phyloP scores from a whole-genome alignment of 805 yeast species.

The Metschnikowia orientalis region DNA sequence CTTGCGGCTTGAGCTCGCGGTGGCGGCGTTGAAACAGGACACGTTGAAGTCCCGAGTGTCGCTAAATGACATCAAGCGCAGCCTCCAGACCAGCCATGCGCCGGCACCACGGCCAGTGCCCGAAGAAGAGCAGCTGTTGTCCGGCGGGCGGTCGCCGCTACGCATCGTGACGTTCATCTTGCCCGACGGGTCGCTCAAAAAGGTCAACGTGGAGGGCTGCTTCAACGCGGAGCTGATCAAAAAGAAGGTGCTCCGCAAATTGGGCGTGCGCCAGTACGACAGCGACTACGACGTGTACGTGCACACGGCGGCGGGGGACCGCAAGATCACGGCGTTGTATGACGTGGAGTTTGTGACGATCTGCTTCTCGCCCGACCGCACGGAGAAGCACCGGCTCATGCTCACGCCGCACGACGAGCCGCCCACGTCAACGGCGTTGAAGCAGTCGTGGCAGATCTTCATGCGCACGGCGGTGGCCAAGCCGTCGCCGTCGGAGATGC shows the following conservation, averaged over 20 bases:
- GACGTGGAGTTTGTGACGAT: slow-evolving; percentile 81
- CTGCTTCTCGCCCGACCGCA: slow-evolving; percentile 69
- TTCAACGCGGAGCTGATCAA: slow-evolving; percentile 77
- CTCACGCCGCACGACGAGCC: slow-evolving; percentile 59
- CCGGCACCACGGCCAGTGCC: slow-evolving; percentile 2
- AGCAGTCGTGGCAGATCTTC: slow-evolving; percentile 47
- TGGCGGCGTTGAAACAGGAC: slow-evolving; percentile 39
- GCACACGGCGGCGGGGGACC: slow-evolving; percentile 28
- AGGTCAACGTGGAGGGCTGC: slow-evolving; percentile 71
- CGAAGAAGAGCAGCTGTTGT: not conserved
- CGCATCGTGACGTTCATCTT: slow-evolving; percentile 58
- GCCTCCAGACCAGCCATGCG: not conserved
- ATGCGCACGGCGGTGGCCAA: slow-evolving; percentile 17
- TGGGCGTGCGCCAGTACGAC: slow-evolving; percentile 44
- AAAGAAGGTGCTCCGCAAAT: slow-evolving; percentile 56
- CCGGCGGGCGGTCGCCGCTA: slow-evolving; percentile 6
- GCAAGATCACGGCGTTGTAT: slow-evolving; percentile 44
- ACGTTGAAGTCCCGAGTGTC: slow-evolving; percentile 9
- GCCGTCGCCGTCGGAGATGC: slow-evolving; percentile 23
- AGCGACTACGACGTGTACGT: slow-evolving; percentile 60
- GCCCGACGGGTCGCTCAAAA: slow-evolving; percentile 67
- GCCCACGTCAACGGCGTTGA: slow-evolving; percentile 60
- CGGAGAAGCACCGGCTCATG: slow-evolving; percentile 66
- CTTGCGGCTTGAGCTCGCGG: slow-evolving; percentile 57
- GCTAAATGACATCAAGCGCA: slow-evolving; percentile 10